phyloP scores from a whole-genome alignment of 169 alveolate species.

The Cryptosporidium muris region DNA sequence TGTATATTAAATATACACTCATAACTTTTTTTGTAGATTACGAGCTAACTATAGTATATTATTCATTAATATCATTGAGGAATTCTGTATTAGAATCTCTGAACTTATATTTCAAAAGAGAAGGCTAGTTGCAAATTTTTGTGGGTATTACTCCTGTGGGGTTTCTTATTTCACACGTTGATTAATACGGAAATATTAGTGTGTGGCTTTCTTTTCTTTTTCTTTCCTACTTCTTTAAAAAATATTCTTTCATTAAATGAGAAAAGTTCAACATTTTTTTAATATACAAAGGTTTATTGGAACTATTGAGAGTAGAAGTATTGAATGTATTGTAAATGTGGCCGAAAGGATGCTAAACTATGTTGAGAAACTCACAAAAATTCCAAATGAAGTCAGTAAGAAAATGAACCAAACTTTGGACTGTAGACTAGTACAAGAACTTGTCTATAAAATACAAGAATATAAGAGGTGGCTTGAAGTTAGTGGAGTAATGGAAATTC shows the following conservation, averaged over 20 bases:
- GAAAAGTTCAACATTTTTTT: constrained; percentile 36
- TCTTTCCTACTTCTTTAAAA: too few species aligned
- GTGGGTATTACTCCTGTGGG: too few species aligned
- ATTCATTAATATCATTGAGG: too few species aligned
- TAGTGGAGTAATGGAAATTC: constrained; percentile 44
- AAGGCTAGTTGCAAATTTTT: too few species aligned
- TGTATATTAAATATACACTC: too few species aligned
- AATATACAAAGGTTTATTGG: constrained; percentile 21
- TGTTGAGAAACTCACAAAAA: neutral
- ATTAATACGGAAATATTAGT: too few species aligned
- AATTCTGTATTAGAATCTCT: too few species aligned
- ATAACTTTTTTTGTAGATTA: too few species aligned
- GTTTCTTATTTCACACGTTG: too few species aligned
- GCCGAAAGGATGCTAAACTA: constrained; percentile 25
- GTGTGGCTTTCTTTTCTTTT: too few species aligned
- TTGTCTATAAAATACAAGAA: constrained; percentile 14
- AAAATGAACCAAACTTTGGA: constrained; percentile 19
- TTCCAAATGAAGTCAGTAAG: neutral
- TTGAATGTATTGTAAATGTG: constrained; percentile 16
- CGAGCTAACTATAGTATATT: too few species aligned
- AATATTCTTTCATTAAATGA: neutral
- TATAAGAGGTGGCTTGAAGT: constrained; percentile 37
- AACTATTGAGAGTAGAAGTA: constrained; percentile 5
- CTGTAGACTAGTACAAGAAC: constrained; percentile 12
- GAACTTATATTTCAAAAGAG: too few species aligned